These are phyloP conservation scores for Paraconiothyrium sp. DNA, from an alignment of 2,329 filamentous ascomycete species.

Conservation along the genomic window DNA sequence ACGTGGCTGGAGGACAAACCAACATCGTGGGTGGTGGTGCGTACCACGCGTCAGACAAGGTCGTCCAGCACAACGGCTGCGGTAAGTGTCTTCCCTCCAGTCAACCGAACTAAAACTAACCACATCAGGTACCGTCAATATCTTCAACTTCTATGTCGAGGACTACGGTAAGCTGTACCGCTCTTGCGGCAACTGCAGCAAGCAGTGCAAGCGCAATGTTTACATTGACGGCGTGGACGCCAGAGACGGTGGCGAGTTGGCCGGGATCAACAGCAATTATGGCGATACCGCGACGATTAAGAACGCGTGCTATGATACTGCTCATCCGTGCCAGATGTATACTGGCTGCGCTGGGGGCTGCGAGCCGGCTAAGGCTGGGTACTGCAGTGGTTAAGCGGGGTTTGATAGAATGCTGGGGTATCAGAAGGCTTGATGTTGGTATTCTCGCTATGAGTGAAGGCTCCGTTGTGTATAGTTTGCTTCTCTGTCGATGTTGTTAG, in stretches of 20 bases:
- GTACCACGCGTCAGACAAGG: constrained; percentile 48
- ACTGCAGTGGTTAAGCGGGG: constrained; percentile 32
- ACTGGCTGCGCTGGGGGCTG: constrained; percentile 38
- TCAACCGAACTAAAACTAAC: background rate
- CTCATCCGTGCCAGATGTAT: constrained; percentile 39
- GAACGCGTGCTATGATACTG: constrained; percentile 37
- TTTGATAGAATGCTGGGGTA: background rate
- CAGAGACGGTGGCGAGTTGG: constrained; percentile 53
- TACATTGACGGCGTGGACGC: constrained; percentile 55
- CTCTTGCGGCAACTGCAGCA: constrained; percentile 57
- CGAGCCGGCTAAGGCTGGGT: constrained; percentile 37
- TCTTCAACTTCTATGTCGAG: constrained; percentile 45
- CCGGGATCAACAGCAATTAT: constrained; percentile 61
- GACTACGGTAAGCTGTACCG: constrained; percentile 55
- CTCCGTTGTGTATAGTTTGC: background rate
- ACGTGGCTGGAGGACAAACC: constrained; percentile 39
- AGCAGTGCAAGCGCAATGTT: constrained; percentile 54
- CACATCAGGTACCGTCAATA: constrained; percentile 46
- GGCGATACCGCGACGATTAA: constrained; percentile 56
- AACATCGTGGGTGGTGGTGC: constrained; percentile 54
- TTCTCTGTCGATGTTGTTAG: background rate
- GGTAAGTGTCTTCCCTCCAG: background rate
- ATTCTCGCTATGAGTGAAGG: background rate
- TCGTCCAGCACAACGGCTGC: constrained; percentile 53
- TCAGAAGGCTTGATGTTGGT: background rate